Evolutionary conservation across 352 stramenopile species (phyloP), one percentile per base, ranked within the genome.

Genomic region (Phytophthora tentaculata): DNA sequence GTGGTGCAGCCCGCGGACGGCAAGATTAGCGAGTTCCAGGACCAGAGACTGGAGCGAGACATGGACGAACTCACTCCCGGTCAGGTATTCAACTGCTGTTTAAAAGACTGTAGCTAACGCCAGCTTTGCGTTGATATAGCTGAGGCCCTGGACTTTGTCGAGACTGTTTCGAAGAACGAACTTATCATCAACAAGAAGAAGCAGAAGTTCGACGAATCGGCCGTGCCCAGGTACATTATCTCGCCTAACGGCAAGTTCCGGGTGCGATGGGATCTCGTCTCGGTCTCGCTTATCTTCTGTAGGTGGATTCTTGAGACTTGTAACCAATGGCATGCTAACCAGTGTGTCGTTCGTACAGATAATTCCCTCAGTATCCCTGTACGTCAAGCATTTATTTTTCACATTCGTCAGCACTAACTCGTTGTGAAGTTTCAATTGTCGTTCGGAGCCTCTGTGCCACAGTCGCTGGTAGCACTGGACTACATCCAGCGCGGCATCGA

Each of bases 161-260:
- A 93, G 67, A 79, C 79, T 1, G 84, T 82, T 13, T 89, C 83
- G 13, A 86, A 85, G 57, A 86, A 96, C 17, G 88, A 89, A 41
- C 86, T 90, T 52, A 90, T 96, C 52, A 94, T 97, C 52, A 97
- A 96, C 64, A 89, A 95, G 61, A 89, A 89, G 54, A 84, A 90
- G 44, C 78, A 92, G 48, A 84, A 89, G 20, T 88, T 96, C 56
- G 86, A 96, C 48, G 88, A 96, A 32, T 87, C 82, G 13, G 92
- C 62, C 35, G 84, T 98, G 13, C 87, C 84, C 1, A 84, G 74
- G 65, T 93, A 83, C 51, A 69, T 95, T 55, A 88, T 93, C 41
- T 92, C 83, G n/a, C 87, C 84, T 0, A 59, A 91, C 63, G 59
- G 87, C 59, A 90, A 90, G 59, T 92, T 95, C 45, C 81, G 84